A percentile compares a stretch with the other conserved stretches of the same genome.
Evolutionary conservation across 1,139 yeast genomes (phyloP).

Genomic region (Kodamaea fungicola): DNA sequence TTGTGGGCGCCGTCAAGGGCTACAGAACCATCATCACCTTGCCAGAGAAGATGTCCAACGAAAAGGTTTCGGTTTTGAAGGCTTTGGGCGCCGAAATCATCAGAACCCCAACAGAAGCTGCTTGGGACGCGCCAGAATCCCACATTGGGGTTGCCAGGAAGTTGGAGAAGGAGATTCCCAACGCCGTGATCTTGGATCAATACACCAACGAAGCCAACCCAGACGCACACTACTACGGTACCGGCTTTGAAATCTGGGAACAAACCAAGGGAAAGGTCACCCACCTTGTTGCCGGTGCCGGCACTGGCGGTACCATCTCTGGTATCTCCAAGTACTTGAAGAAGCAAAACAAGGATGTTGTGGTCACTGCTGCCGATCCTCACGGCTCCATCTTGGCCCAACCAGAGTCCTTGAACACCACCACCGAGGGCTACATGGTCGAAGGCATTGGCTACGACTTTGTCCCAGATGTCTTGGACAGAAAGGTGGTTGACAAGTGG

Average conservation of each 20-base stretch:
- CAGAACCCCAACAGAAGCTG: conserved; percentile 91
- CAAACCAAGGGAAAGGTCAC: conserved; percentile 73
- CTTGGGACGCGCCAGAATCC: conserved; percentile 90
- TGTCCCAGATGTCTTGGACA: conserved; percentile 75
- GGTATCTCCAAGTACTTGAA: conserved; percentile 79
- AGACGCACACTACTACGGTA: conserved; percentile 78
- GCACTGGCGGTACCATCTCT: conserved; percentile 82
- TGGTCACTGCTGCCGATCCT: conserved; percentile 81
- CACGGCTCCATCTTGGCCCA: conserved; percentile 81
- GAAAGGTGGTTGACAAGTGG: conserved; percentile 72
- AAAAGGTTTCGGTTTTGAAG: conserved; percentile 82
- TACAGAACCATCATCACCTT: conserved; percentile 84
- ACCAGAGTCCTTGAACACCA: conserved; percentile 69
- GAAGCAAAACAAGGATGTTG: conserved; percentile 61
- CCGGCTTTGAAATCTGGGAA: conserved; percentile 84
- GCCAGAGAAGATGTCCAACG: conserved; percentile 92
- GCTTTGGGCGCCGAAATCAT: conserved; percentile 90
- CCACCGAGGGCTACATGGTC: conserved; percentile 65
- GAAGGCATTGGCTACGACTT: conserved; percentile 94
- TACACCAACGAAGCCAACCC: conserved; percentile 80
- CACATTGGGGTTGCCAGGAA: conserved; percentile 87
- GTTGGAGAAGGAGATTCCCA: conserved; percentile 80
- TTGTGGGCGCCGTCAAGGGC: conserved; percentile 83
- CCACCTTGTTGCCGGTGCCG: conserved; percentile 86
- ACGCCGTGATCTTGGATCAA: conserved; percentile 83